Evolutionary conservation across 441 rosid species (phyloP), one percentile per base, ranked within the genome.

Genomic region (Eruca vesicaria): DNA sequence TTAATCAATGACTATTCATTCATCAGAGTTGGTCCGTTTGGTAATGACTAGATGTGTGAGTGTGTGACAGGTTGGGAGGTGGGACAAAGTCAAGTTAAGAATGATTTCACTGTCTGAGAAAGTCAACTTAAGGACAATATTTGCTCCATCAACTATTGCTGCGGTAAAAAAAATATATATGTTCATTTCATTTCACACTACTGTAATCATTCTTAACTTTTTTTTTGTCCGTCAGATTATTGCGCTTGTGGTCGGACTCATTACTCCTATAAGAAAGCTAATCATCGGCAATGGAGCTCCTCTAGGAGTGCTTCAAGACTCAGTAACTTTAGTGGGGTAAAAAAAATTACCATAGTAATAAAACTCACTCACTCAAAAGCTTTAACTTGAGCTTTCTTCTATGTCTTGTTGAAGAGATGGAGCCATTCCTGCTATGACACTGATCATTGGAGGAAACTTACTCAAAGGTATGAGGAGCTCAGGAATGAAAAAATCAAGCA

Each of bases 371-470:
- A 15, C 15, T 65, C 21, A 0, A 32, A 56, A 65, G 23, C 26
- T 18, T 35, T 19, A 52, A 9, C 26, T 7, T 53, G 0, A 9
- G 58, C 6, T 53, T 20, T 53, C 12, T 19, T 9, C 14, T 53
- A 19, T 70, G 7, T 19, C 26, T 66, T 56, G 60, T 0, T 70
- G 7, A 72, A 94, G 98, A 70, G 87, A 90, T 69, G 98, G 84
- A 26, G 86, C 91, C 63, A 82, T 94, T 73, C 94, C 98, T 9
- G 74, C 86, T 43, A 69, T 85, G 67, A 94, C 94, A 4, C 52
- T 94, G 64, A 83, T 94, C 15, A 73, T 92, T 7, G 98, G 97
- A 57, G 94, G 88, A 52, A 94, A 92, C 81, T 84, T 92, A 63
- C 75, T 72, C 43, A 65, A 28, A 87, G 96, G 92, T 29, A 57